Conservation (phyloP, 1,284 basidiomycete genomes). For the Exobasidium rhododendri region DNA sequence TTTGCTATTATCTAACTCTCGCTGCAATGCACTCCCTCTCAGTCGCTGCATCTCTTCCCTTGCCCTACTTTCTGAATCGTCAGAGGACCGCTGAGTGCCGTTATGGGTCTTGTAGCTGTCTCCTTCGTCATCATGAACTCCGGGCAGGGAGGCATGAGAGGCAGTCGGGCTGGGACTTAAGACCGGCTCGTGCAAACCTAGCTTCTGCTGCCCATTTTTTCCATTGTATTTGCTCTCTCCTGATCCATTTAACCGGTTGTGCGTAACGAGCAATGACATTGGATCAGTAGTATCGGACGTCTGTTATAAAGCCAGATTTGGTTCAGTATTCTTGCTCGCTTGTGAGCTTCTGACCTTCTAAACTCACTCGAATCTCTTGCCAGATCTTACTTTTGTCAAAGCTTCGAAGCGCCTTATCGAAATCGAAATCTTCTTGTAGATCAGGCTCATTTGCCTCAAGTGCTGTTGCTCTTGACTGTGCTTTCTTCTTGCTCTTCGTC, state of each 20-base stretch:
- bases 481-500: neutral
- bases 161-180: conserved; percentile 3
- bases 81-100: neutral
- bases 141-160: neutral
- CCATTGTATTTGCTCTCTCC: neutral
- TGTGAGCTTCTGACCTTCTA: neutral
- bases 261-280: conserved; percentile 4
- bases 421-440: conserved; percentile 13
- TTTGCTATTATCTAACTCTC: neutral
- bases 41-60: conserved; percentile 1
- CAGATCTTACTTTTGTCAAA: conserved; percentile 16
- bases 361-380: conserved; percentile 15
- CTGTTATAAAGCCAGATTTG: neutral
- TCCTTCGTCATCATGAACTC: neutral
- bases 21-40: conserved; percentile 1
- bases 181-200: conserved; percentile 6
- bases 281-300: conserved; percentile 7
- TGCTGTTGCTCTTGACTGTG: neutral
- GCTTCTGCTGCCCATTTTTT: conserved; percentile 5
- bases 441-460: conserved; percentile 1
- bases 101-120: neutral
- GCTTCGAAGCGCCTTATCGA: conserved; percentile 5
- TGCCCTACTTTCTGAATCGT: neutral
- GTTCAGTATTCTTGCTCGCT: neutral
- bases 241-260: neutral